Conservation (phyloP, 2,329 filamentous ascomycete species). For the Phaeosphaeriaceae sp. region DNA sequence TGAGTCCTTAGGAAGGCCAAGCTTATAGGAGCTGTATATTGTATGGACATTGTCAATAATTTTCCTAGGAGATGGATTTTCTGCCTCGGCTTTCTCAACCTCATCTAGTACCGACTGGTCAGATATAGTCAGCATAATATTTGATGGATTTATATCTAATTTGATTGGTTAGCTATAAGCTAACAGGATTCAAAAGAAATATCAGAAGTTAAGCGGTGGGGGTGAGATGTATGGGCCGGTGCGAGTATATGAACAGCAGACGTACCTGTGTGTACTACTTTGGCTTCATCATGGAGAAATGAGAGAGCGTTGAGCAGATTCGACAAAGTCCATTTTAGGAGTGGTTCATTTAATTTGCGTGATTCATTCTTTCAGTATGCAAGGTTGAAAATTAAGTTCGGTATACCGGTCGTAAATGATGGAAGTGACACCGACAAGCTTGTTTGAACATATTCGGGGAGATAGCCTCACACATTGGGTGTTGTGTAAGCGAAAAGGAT, state of each 20-base stretch:
- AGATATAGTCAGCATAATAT: conserved; percentile 49
- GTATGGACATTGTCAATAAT: conserved; percentile 32
- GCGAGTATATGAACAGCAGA: too few species aligned
- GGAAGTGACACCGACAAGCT: too few species aligned
- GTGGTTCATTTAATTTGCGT: conserved; percentile 21
- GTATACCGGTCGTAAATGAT: too few species aligned
- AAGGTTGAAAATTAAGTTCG: too few species aligned
- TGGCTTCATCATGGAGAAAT: conserved; percentile 52
- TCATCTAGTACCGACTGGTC: conserved; percentile 46
- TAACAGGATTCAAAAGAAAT: too few species aligned
- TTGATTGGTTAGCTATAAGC: too few species aligned
- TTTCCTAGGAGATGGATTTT: conserved; percentile 49
- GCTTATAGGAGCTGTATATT: conserved; percentile 26
- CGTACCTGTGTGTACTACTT: conserved; percentile 55
- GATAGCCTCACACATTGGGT: too few species aligned
- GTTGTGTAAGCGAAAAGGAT: too few species aligned
- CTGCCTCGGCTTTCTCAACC: conserved; percentile 45
- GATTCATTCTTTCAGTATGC: too few species aligned
- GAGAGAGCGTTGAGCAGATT: conserved; percentile 51
- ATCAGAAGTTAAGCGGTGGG: too few species aligned
- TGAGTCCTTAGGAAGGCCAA: conserved; percentile 41
- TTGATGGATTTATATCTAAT: conserved; percentile 53
- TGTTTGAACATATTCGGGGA: too few species aligned
- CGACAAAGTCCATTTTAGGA: conserved; percentile 40
- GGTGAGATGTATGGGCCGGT: too few species aligned